Conservation (phyloP, 2,329 filamentous ascomycete genomes). For the Colletotrichum lupini region DNA sequence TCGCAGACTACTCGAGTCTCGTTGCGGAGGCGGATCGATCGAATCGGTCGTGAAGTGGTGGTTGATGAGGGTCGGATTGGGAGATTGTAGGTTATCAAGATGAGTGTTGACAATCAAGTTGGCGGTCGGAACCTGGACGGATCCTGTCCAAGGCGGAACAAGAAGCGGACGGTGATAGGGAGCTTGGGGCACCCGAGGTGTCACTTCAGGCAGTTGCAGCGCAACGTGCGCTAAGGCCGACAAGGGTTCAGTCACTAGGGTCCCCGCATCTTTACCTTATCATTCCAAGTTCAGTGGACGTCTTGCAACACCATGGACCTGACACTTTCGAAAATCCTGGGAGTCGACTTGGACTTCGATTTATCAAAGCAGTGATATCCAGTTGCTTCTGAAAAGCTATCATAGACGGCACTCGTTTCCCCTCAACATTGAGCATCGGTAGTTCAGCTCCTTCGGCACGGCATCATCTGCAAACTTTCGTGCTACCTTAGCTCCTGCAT, state of each 20-base stretch:
- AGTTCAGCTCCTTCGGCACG: neutral
- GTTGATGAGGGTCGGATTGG: neutral
- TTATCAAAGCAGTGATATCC: neutral
- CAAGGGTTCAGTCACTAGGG: slow-evolving; percentile 20
- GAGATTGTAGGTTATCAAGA: slow-evolving; percentile 6
- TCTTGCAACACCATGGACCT: neutral
- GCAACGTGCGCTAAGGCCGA: slow-evolving; percentile 10
- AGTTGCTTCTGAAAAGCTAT: neutral
- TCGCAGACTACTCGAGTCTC: neutral
- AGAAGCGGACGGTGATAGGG: slow-evolving; percentile 8
- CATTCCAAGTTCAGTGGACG: neutral
- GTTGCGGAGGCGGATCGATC: neutral
- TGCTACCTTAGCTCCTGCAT: slow-evolving; percentile 10
- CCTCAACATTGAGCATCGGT: no score
- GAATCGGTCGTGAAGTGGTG: neutral
- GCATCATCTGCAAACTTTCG: slow-evolving; percentile 13
- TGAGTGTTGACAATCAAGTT: neutral
- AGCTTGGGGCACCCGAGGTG: slow-evolving; percentile 23
- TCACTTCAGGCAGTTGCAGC: slow-evolving; percentile 9
- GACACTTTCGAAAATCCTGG: neutral
- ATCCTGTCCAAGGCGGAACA: slow-evolving; percentile 6
- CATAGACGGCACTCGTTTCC: neutral
- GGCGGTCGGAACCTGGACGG: slow-evolving; percentile 25
- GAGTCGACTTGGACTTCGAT: neutral
- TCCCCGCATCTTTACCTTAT: neutral